Percentiles rank a stretch among this genome's conserved stretches.
Conservation (phyloP, 139 green algal genomes). For the Penium margaritaceum region DNA sequence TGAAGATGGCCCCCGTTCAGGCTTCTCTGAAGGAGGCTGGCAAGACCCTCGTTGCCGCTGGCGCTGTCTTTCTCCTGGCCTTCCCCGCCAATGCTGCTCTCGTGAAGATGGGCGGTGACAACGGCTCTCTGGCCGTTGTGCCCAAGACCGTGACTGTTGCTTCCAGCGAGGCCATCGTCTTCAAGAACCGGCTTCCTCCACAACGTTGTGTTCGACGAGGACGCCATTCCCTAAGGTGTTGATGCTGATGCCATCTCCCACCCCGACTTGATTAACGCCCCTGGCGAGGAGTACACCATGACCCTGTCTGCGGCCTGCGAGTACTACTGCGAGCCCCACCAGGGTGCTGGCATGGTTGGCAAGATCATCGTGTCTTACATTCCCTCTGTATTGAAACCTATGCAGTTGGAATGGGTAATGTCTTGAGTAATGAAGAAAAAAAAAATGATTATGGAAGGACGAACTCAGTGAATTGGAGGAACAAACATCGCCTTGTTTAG, state of each 20-base stretch:
- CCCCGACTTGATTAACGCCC: constrained; percentile 84
- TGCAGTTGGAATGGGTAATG: too few species aligned
- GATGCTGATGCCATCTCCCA: constrained; percentile 75
- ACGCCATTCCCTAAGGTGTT: constrained; percentile 69
- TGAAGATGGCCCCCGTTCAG: constrained; percentile 5
- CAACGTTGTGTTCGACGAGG: constrained; percentile 94
- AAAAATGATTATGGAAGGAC: too few species aligned
- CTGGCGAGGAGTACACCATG: constrained; percentile 67
- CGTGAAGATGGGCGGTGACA: constrained; percentile 75
- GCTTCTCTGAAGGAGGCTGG: constrained; percentile 7
- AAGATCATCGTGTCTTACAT: constrained; percentile 63
- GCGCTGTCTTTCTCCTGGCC: constrained; percentile 65
- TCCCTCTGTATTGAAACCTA: too few species aligned
- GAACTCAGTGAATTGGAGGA: too few species aligned
- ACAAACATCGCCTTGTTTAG: too few species aligned
- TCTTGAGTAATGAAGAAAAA: too few species aligned
- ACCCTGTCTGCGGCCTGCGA: constrained; percentile 72
- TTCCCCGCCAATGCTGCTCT: constrained; percentile 62
- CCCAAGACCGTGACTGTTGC: constrained; percentile 56
- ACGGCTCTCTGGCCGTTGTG: constrained; percentile 66
- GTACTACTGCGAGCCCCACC: constrained; percentile 94
- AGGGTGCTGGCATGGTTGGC: constrained; percentile 82
- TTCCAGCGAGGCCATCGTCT: constrained; percentile 74
- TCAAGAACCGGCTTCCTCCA: constrained; percentile 61
- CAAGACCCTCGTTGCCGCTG: constrained; percentile 55